These are phyloP conservation scores for Nigrospora oryzae DNA, from an alignment of 2,329 filamentous ascomycete species.

Conservation along the genomic window DNA sequence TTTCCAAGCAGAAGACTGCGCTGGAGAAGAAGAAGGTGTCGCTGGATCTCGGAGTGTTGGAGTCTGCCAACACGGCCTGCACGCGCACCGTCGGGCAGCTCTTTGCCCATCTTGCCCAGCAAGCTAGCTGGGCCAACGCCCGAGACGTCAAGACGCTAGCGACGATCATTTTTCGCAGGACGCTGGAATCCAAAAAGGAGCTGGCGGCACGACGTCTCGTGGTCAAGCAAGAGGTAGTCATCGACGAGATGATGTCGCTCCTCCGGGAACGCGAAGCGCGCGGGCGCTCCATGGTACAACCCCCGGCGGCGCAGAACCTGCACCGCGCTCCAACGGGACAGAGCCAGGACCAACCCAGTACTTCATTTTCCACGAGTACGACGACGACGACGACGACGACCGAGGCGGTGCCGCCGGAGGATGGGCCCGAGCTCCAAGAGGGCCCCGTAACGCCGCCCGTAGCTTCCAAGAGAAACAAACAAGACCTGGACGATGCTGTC, in stretches of 20 bases:
- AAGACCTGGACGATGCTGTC: neutral
- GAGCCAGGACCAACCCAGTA: too few species aligned
- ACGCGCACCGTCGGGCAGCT: constrained; percentile 12
- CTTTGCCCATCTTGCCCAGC: constrained; percentile 30
- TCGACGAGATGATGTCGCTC: constrained; percentile 3
- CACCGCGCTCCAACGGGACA: neutral
- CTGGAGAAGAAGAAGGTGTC: constrained; percentile 14
- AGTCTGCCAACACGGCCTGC: constrained; percentile 11
- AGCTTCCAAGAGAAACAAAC: too few species aligned
- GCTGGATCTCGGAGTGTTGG: constrained; percentile 1
- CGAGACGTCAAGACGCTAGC: constrained; percentile 50
- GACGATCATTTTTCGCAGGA: constrained; percentile 36
- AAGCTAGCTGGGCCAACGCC: constrained; percentile 52
- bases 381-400: too few species aligned
- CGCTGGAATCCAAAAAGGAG: constrained; percentile 17
- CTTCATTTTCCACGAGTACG: too few species aligned
- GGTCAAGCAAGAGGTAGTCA: constrained; percentile 2
- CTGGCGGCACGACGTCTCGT: constrained; percentile 1
- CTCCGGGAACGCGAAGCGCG: constrained; percentile 2
- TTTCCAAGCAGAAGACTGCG: constrained; percentile 9
- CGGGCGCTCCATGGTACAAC: neutral
- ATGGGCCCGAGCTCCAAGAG: too few species aligned
- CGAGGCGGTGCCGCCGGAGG: too few species aligned
- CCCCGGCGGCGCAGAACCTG: neutral
- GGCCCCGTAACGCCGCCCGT: too few species aligned